phyloP scores from a whole-genome alignment of 192 early-diverging fungal species.

The Borealophlyctis nickersoniae region DNA sequence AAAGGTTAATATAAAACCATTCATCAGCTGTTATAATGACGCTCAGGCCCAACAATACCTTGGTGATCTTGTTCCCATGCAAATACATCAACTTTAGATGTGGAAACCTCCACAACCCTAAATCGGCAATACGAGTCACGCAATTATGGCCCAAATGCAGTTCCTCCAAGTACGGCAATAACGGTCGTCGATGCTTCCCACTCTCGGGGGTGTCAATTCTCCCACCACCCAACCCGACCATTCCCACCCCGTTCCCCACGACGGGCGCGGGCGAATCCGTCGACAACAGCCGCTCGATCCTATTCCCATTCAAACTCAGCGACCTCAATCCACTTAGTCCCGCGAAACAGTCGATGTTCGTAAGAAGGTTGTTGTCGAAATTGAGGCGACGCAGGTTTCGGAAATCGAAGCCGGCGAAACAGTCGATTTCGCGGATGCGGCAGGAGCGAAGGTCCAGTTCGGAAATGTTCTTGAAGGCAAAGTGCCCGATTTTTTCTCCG shows the following conservation, averaged over 20 bases:
- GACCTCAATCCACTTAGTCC: slow-evolving; percentile 38
- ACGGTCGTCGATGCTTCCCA: slow-evolving; percentile 13
- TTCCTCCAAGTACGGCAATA: slow-evolving; percentile 53
- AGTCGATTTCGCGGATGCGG: slow-evolving; percentile 61
- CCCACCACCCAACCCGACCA: slow-evolving; percentile 16
- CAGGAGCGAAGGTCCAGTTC: slow-evolving; percentile 62
- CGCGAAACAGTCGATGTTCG: slow-evolving; percentile 46
- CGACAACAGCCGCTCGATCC: slow-evolving; percentile 47
- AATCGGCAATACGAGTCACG: slow-evolving; percentile 49
- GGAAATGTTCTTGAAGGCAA: slow-evolving; percentile 49
- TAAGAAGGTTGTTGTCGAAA: slow-evolving; percentile 57
- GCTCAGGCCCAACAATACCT: slow-evolving; percentile 32
- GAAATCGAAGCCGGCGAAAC: slow-evolving; percentile 50
- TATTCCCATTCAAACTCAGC: slow-evolving; percentile 53
- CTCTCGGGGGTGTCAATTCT: slow-evolving; percentile 29
- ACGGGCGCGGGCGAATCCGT: slow-evolving; percentile 31
- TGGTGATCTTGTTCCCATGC: slow-evolving; percentile 52
- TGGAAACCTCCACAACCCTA: slow-evolving; percentile 47
- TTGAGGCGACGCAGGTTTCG: slow-evolving; percentile 52
- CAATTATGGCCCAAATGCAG: slow-evolving; percentile 55
- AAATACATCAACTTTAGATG: slow-evolving; percentile 48
- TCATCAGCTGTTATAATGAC: slow-evolving; percentile 2
- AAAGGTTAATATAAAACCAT: neutral
- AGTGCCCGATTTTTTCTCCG: slow-evolving; percentile 58
- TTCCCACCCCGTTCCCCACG: slow-evolving; percentile 5